Percentiles rank a stretch among this genome's conserved stretches.
Evolutionary conservation across 2,329 filamentous ascomycete species (phyloP).

Genomic region (Xylaria sp.): DNA sequence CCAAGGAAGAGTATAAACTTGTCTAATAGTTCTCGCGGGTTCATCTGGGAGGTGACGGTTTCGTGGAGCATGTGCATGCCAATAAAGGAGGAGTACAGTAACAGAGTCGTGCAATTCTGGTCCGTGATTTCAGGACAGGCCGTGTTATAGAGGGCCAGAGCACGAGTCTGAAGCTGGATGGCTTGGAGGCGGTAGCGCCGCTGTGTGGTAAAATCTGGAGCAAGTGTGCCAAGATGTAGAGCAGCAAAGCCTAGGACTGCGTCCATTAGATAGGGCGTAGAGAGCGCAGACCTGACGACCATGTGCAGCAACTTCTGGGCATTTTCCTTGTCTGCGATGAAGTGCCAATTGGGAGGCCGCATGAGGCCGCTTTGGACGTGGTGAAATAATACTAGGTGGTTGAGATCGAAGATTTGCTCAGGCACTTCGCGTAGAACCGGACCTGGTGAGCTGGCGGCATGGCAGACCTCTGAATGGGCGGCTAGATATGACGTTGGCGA

Average conservation of each 20-base stretch:
- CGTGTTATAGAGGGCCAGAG: conserved; percentile 14
- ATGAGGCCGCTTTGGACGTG: conserved; percentile 13
- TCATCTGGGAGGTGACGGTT: not conserved
- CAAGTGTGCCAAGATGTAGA: conserved; percentile 11
- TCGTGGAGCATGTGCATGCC: conserved; percentile 21
- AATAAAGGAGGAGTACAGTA: conserved; percentile 15
- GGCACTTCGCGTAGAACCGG: not conserved
- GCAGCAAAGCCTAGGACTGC: conserved; percentile 12
- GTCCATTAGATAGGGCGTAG: conserved; percentile 19
- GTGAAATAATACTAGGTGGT: conserved; percentile 9
- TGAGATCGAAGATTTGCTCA: conserved; percentile 16
- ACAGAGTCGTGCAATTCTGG: conserved; percentile 11
- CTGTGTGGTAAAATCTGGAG: not conserved
- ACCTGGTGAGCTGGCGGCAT: not conserved
- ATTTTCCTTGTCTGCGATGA: not conserved
- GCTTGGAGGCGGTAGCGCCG: conserved; percentile 21
- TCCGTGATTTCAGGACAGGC: conserved; percentile 12
- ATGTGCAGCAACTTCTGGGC: not conserved
- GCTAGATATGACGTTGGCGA: not conserved
- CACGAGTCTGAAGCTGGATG: conserved; percentile 19
- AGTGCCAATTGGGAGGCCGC: not conserved
- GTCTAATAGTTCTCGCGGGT: conserved; percentile 13
- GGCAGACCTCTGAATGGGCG: not conserved
- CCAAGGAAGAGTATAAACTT: conserved; percentile 16
- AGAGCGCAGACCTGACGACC: conserved; percentile 12